Percentiles rank a stretch among this genome's conserved stretches.
phyloP scores from a whole-genome alignment of 352 stramenopile species.

The Pythium aquatile region DNA sequence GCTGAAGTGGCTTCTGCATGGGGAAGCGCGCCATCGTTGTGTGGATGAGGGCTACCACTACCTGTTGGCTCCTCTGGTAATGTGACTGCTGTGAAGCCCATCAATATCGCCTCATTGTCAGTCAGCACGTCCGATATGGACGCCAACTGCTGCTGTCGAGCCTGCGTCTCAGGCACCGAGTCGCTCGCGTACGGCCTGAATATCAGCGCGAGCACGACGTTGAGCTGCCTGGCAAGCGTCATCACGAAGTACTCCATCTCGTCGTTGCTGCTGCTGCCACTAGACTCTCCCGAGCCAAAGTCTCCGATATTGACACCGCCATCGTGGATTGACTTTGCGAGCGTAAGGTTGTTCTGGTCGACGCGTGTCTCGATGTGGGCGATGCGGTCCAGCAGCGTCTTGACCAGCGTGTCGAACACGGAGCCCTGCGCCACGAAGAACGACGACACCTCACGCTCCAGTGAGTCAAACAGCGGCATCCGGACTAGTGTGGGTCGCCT shows the following conservation, averaged over 20 bases:
- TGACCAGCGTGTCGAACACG: conserved; percentile 61
- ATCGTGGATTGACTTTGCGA: conserved; percentile 2
- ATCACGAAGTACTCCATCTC: conserved; percentile 63
- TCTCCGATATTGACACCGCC: background rate
- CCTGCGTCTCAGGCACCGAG: conserved; percentile 30
- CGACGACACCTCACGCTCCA: conserved; percentile 56
- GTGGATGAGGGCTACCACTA: no score
- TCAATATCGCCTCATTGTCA: conserved; percentile 61
- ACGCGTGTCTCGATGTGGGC: conserved; percentile 40
- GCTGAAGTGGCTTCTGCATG: no score
- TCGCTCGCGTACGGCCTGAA: conserved; percentile 42
- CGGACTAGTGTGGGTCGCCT: background rate
- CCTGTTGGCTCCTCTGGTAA: background rate
- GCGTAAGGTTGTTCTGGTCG: conserved; percentile 21
- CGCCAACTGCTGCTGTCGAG: conserved; percentile 37
- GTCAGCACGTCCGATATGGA: conserved; percentile 56
- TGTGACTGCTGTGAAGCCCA: conserved; percentile 29
- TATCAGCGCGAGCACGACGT: conserved; percentile 58
- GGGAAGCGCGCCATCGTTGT: no score
- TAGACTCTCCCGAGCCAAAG: background rate
- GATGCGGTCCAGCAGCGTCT: conserved; percentile 56
- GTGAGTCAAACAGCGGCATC: conserved; percentile 68
- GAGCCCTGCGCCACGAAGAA: conserved; percentile 75
- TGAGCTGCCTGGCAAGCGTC: conserved; percentile 55
- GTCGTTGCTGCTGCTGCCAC: background rate